Evolutionary conservation across 2,329 filamentous ascomycete species (phyloP).

Genomic region (Curvularia hawaiiensis): DNA sequence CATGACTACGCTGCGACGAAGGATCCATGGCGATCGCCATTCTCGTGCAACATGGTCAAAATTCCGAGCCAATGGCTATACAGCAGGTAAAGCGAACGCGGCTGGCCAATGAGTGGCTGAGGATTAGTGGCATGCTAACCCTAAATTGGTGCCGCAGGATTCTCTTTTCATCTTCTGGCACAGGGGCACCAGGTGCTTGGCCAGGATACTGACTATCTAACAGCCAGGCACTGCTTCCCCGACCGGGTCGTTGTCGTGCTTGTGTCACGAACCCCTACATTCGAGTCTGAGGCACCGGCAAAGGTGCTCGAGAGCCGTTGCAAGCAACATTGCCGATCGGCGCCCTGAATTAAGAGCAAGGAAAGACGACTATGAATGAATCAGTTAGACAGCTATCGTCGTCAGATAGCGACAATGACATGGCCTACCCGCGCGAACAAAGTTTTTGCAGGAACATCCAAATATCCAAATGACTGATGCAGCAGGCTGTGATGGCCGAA

Average conservation of each 20-base stretch:
- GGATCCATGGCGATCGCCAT: background rate
- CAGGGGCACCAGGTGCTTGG: constrained; percentile 1
- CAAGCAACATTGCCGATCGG: background rate
- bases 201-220: background rate
- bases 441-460: background rate
- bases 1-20: constrained; percentile 3
- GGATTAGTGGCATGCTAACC: constrained; percentile 1
- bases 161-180: constrained; percentile 5
- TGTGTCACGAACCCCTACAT: constrained; percentile 3
- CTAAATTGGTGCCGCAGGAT: constrained; percentile 6
- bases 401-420: background rate
- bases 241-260: background rate
- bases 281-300: background rate
- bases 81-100: background rate
- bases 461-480: background rate
- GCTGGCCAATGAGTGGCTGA: constrained; percentile 1
- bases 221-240: constrained; percentile 2
- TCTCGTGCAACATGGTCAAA: background rate
- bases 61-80: constrained; percentile 7
- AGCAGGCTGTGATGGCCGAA: background rate
- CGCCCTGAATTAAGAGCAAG: background rate
- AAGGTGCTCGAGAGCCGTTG: background rate
- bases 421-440: background rate
- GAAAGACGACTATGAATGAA: background rate
- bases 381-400: background rate